phyloP scores from a whole-genome alignment of 352 stramenopile genomes.

The Peronospora destructor region DNA sequence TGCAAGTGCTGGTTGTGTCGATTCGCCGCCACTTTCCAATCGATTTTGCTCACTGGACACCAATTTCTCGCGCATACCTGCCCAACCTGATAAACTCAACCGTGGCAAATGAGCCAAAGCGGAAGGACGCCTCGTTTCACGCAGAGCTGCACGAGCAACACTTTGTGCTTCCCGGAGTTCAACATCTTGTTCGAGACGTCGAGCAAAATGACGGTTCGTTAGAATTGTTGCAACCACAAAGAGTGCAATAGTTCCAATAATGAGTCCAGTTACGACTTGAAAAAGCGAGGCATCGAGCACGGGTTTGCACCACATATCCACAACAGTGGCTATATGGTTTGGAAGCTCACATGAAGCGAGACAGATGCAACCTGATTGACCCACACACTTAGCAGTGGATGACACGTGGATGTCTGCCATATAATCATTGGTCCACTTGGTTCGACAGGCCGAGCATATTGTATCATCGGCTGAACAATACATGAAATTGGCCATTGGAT shows the following conservation, averaged over 20 bases:
- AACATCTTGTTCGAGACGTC: conserved; percentile 14
- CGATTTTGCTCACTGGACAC: conserved; percentile 26
- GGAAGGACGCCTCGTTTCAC: conserved; percentile 11
- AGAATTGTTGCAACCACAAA: conserved; percentile 23
- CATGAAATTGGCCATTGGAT: conserved; percentile 23
- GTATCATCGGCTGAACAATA: conserved; percentile 38
- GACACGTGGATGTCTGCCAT: conserved; percentile 7
- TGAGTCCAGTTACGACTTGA: conserved; percentile 20
- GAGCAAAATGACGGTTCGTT: conserved; percentile 19
- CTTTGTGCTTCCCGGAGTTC: conserved; percentile 9
- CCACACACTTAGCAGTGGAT: conserved; percentile 23
- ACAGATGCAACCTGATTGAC: conserved; percentile 36
- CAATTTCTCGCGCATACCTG: conserved; percentile 41
- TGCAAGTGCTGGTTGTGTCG: conserved; percentile 14
- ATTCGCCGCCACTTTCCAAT: conserved; percentile 5
- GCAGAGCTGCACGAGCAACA: conserved; percentile 8
- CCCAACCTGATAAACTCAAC: conserved; percentile 45
- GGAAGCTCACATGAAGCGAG: conserved; percentile 31
- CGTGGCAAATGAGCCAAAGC: conserved; percentile 22
- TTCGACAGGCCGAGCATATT: conserved; percentile 20
- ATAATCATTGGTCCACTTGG: conserved; percentile 23
- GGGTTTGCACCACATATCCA: conserved; percentile 26
- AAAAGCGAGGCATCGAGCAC: conserved; percentile 23
- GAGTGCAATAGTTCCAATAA: conserved; percentile 19
- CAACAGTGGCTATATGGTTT: conserved; percentile 18